A percentile compares a stretch with the other conserved stretches of the same genome.
These are phyloP conservation scores for Amaranthus cruentus DNA, from an alignment of 148 eudicot genomes.

Conservation along the genomic window DNA sequence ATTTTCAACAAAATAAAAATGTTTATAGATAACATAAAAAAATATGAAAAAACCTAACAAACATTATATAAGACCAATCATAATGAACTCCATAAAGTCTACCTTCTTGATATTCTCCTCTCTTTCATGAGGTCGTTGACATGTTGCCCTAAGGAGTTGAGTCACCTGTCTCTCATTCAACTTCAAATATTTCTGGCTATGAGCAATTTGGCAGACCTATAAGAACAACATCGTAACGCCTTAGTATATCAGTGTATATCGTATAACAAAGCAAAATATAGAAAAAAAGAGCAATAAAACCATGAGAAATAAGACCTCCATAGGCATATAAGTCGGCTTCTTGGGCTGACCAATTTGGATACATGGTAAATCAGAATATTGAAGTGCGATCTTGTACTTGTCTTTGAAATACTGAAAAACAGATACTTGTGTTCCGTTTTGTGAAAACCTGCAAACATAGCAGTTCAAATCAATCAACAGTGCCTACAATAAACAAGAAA, in stretches of 20 bases:
- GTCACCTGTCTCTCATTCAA: conserved; percentile 69
- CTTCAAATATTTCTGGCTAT: conserved; percentile 63
- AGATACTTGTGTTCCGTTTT: conserved; percentile 24
- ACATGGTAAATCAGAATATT: conserved; percentile 49
- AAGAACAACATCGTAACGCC: not conserved
- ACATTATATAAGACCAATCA: too few relatives aligned
- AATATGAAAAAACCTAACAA: not conserved
- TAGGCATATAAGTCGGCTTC: conserved; percentile 55
- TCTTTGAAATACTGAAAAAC: conserved; percentile 54
- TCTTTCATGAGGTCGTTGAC: conserved; percentile 65
- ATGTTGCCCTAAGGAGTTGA: conserved; percentile 60
- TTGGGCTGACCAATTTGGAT: conserved; percentile 51
- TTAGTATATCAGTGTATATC: too few relatives aligned
- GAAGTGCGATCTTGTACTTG: conserved; percentile 39
- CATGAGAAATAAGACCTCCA: conserved; percentile 56
- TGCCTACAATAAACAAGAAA: too few relatives aligned
- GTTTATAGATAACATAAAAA: not conserved
- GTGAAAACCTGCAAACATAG: conserved; percentile 40
- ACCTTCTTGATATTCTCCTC: conserved; percentile 46
- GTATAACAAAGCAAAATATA: not conserved
- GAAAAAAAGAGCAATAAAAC: not conserved
- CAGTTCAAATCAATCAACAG: not conserved
- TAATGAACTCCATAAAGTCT: conserved; percentile 11
- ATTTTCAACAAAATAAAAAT: not conserved
- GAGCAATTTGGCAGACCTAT: conserved; percentile 50